A percentile compares a stretch with the other conserved stretches of the same genome.
Evolutionary conservation across 495 filamentous ascomycete species (phyloP).

Genomic region (Penicillium dipodomyicola): DNA sequence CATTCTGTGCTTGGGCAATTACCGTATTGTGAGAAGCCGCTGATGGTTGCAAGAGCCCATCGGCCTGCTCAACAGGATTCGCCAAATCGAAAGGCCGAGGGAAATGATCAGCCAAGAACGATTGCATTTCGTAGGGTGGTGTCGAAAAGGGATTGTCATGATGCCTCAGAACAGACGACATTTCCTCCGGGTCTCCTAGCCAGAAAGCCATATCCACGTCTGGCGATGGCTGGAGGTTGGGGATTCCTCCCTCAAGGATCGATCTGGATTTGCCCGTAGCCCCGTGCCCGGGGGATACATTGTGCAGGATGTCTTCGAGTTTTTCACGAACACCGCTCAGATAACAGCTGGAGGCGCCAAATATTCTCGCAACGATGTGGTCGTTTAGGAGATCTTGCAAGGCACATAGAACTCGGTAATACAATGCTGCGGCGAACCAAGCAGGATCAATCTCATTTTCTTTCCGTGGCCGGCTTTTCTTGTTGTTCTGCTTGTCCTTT

Average conservation of each 20-base stretch:
- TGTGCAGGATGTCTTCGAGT: constrained; percentile 8
- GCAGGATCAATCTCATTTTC: background rate
- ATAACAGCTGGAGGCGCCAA: background rate
- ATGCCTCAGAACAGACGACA: background rate
- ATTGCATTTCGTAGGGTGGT: background rate
- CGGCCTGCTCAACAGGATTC: background rate
- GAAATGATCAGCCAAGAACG: background rate
- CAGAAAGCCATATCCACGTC: constrained; percentile 7
- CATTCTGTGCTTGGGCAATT: background rate
- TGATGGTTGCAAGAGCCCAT: background rate
- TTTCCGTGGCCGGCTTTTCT: background rate
- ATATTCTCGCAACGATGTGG: constrained; percentile 8
- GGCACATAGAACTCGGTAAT: constrained; percentile 13
- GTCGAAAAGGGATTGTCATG: background rate
- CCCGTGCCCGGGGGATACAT: background rate
- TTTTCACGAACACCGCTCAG: background rate
- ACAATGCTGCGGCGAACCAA: constrained; percentile 20
- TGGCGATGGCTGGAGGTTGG: background rate
- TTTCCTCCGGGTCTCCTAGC: background rate
- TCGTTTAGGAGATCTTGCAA: constrained; percentile 7
- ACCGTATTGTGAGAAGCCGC: background rate
- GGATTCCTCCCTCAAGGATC: constrained; percentile 6
- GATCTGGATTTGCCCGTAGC: background rate
- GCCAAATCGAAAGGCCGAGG: background rate
- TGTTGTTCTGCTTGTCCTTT: background rate